phyloP scores from a whole-genome alignment of 352 stramenopile genomes.

The Phytophthora tubulina region DNA sequence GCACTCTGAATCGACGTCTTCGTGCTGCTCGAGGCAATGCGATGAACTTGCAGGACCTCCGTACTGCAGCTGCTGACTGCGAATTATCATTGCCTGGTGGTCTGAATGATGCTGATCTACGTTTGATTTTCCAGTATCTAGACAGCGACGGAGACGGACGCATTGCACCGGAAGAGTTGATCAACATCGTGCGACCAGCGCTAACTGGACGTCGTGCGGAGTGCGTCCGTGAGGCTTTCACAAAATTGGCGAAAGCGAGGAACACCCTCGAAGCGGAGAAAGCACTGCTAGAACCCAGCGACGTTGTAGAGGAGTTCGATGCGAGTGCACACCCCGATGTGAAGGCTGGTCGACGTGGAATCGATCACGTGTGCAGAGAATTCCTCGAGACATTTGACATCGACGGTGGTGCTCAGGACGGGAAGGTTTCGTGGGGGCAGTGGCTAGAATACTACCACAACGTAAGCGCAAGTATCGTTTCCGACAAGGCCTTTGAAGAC shows the following conservation, averaged over 20 bases:
- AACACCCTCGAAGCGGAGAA: conserved; percentile 43
- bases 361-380: conserved; percentile 76
- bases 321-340: conserved; percentile 89
- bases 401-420: conserved; percentile 65
- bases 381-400: conserved; percentile 91
- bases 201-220: conserved; percentile 73
- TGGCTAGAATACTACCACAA: conserved; percentile 92
- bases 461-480: conserved; percentile 88
- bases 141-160: conserved; percentile 81
- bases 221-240: conserved; percentile 86
- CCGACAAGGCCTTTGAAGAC: conserved; percentile 93
- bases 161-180: conserved; percentile 90
- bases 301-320: conserved; percentile 87
- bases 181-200: conserved; percentile 79
- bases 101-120: conserved; percentile 64
- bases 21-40: conserved; percentile 53
- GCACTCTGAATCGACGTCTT: conserved; percentile 65
- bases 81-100: conserved; percentile 50
- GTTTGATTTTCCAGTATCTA: conserved; percentile 85
- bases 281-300: conserved; percentile 76
- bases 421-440: conserved; percentile 73
- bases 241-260: conserved; percentile 78
- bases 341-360: conserved; percentile 67
- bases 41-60: conserved; percentile 83
- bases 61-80: conserved; percentile 64